Evolutionary conservation across 106 monocot species (phyloP).

Genomic region (Dendrobium catenatum): DNA sequence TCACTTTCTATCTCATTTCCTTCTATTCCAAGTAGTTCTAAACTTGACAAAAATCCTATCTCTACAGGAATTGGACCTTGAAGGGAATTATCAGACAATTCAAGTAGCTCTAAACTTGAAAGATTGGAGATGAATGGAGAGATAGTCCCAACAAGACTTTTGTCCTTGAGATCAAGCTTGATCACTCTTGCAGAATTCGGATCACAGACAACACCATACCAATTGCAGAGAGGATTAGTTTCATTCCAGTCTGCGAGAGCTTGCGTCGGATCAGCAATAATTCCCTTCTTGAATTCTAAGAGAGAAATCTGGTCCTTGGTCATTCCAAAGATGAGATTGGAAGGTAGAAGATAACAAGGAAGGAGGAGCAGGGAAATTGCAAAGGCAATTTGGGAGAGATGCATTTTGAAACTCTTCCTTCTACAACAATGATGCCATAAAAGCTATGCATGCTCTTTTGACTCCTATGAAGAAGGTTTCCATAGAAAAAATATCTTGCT

Average conservation of each 20-base stretch:
- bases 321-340: constrained; percentile 2
- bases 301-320: constrained; percentile 18
- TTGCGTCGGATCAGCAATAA: constrained; percentile 11
- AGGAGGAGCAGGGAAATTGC: neutral
- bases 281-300: constrained; percentile 27
- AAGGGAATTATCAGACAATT: constrained; percentile 31
- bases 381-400: neutral
- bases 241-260: neutral
- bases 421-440: no score
- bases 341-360: neutral
- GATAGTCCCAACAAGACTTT: constrained; percentile 24
- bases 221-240: neutral
- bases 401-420: neutral
- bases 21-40: constrained; percentile 17
- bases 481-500: neutral
- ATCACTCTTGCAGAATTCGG: constrained; percentile 14
- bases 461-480: neutral
- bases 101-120: constrained; percentile 18
- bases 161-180: constrained; percentile 13
- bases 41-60: constrained; percentile 14
- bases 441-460: no score
- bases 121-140: constrained; percentile 20
- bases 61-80: constrained; percentile 27
- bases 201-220: constrained; percentile 12
- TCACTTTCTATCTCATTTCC: constrained; percentile 14